phyloP scores from a whole-genome alignment of 2,329 filamentous ascomycete species.

The Fusarium sp. region DNA sequence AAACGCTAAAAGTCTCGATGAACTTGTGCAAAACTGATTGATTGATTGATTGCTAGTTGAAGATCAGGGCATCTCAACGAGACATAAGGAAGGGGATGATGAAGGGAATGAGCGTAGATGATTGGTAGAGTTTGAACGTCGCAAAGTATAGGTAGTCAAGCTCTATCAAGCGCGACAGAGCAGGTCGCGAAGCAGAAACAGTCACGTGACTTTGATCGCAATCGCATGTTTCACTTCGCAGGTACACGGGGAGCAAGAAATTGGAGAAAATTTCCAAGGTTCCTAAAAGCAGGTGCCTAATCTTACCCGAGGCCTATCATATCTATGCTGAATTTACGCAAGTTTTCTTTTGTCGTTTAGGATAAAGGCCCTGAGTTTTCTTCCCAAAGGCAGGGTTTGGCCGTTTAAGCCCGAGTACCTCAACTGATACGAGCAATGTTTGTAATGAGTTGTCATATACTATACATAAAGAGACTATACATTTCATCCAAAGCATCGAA shows the following conservation, averaged over 20 bases:
- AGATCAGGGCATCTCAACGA: not conserved
- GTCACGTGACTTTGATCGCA: constrained; percentile 36
- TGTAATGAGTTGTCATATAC: constrained; percentile 3
- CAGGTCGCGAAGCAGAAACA: constrained; percentile 12
- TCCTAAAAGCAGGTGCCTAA: not conserved
- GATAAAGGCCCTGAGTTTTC: not conserved
- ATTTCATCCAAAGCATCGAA: not conserved
- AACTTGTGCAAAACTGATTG: not conserved
- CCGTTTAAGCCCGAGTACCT: not conserved
- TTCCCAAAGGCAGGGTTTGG: not conserved
- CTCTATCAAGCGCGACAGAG: constrained; percentile 12
- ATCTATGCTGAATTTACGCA: not conserved
- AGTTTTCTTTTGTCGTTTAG: not conserved
- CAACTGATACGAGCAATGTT: not conserved
- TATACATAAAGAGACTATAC: not conserved
- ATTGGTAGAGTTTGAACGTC: constrained; percentile 15
- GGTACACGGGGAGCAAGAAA: not conserved
- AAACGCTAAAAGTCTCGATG: not conserved
- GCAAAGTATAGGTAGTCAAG: constrained; percentile 11
- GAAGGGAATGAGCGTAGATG: not conserved
- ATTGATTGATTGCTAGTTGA: not conserved
- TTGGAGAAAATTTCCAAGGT: not conserved
- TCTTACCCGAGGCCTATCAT: not conserved
- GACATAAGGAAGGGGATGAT: not conserved
- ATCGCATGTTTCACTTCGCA: constrained; percentile 6